A percentile compares a stretch with the other conserved stretches of the same genome.
Evolutionary conservation across 2,329 filamentous ascomycete species (phyloP).

Genomic region (Xylariaceae sp.): DNA sequence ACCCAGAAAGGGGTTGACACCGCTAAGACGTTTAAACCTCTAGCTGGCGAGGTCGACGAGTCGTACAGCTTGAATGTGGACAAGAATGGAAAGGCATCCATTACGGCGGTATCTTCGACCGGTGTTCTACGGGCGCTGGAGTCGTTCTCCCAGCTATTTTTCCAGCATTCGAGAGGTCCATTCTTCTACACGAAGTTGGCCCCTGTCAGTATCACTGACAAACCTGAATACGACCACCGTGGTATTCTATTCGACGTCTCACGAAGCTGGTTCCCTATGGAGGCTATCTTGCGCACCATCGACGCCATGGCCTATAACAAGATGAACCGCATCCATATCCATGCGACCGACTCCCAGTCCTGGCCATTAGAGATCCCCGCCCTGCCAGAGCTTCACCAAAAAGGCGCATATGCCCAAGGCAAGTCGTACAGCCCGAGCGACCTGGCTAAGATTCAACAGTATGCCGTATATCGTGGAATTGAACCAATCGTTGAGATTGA

Average conservation of each 20-base stretch:
- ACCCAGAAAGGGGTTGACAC: constrained; percentile 64
- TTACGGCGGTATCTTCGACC: constrained; percentile 69
- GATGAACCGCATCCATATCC: constrained; percentile 81
- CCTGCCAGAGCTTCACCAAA: constrained; percentile 72
- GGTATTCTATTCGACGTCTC: constrained; percentile 82
- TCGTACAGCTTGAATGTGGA: constrained; percentile 73
- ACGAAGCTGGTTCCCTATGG: constrained; percentile 72
- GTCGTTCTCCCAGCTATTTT: constrained; percentile 82
- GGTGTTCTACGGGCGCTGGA: constrained; percentile 77
- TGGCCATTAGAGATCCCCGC: constrained; percentile 84
- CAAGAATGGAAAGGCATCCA: constrained; percentile 63
- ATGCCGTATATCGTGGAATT: constrained; percentile 72
- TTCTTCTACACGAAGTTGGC: constrained; percentile 72
- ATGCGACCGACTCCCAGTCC: constrained; percentile 83
- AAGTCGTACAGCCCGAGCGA: constrained; percentile 72
- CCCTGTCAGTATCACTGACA: constrained; percentile 75
- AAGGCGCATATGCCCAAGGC: constrained; percentile 74
- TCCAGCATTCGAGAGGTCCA: constrained; percentile 65
- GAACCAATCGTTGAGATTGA: constrained; percentile 79
- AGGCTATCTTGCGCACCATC: constrained; percentile 75
- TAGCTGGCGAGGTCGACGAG: constrained; percentile 72
- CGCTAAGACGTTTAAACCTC: constrained; percentile 62
- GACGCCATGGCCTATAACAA: constrained; percentile 81
- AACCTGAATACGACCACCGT: constrained; percentile 76
- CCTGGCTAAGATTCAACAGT: constrained; percentile 70